Evolutionary conservation across 2,329 filamentous ascomycete species (phyloP).

Genomic region (Colletotrichum agaves): DNA sequence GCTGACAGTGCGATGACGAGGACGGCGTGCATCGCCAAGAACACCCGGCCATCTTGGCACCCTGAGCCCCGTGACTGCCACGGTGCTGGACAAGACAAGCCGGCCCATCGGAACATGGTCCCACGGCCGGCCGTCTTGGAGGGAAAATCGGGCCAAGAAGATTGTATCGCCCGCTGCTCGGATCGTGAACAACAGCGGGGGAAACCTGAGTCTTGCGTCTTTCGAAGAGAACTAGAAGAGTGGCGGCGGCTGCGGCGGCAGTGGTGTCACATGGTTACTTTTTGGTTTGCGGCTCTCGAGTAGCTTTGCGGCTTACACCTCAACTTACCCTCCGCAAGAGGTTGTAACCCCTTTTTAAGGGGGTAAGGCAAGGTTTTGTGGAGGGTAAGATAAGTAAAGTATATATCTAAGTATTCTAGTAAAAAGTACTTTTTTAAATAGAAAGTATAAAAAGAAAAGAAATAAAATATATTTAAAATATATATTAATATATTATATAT

Average conservation of each 20-base stretch:
- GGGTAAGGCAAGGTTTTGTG: too few relatives aligned
- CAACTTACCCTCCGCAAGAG: too few relatives aligned
- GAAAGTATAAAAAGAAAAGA: too few relatives aligned
- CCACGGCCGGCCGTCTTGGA: not conserved
- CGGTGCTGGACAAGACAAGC: conserved; percentile 15
- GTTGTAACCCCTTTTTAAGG: too few relatives aligned
- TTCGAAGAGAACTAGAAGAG: not conserved
- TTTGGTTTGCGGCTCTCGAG: conserved; percentile 1
- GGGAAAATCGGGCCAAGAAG: not conserved
- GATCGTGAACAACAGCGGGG: not conserved
- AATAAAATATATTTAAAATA: too few relatives aligned
- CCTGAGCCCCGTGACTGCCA: conserved; percentile 11
- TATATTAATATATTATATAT: too few relatives aligned
- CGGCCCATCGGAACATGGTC: conserved; percentile 17
- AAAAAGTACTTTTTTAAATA: too few relatives aligned
- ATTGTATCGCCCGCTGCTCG: not conserved
- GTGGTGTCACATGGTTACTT: conserved; percentile 5
- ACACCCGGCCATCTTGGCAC: conserved; percentile 22
- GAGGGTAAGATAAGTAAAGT: too few relatives aligned
- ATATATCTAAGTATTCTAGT: too few relatives aligned
- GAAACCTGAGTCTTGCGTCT: too few relatives aligned
- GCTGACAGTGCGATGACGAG: conserved; percentile 26
- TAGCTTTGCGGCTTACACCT: too few relatives aligned
- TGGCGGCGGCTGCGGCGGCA: not conserved
- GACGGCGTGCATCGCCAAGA: conserved; percentile 29